A percentile compares a stretch with the other conserved stretches of the same genome.
phyloP scores from a whole-genome alignment of 768 basidiomycete genomes.

The Panellus pusillus region DNA sequence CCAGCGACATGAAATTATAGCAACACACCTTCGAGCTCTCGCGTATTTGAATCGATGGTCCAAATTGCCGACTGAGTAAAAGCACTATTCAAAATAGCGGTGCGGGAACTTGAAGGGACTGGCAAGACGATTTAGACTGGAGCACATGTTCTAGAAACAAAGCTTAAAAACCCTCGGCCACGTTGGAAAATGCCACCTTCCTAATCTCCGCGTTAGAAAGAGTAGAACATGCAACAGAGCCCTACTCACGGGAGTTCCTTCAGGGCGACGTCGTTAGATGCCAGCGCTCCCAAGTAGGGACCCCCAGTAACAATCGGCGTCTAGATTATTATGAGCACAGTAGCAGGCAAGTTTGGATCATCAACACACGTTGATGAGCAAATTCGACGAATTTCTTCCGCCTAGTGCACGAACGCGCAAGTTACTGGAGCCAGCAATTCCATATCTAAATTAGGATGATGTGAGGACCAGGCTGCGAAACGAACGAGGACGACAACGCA shows the following conservation, averaged over 20 bases:
- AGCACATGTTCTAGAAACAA: background rate
- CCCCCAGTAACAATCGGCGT: background rate
- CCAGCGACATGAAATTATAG: background rate
- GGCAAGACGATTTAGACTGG: background rate
- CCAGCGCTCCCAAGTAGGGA: background rate
- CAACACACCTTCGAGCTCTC: conserved; percentile 10
- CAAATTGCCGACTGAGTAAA: conserved; percentile 4
- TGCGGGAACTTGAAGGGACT: background rate
- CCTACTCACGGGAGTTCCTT: conserved; percentile 3
- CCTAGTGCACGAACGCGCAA: background rate
- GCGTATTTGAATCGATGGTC: conserved; percentile 6
- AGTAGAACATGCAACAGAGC: background rate
- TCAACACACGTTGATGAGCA: background rate
- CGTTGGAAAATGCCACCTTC: background rate
- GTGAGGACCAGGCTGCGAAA: background rate
- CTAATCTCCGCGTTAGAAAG: background rate
- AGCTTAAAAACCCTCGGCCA: conserved; percentile 1
- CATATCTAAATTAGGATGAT: background rate
- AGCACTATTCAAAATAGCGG: background rate
- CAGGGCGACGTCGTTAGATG: background rate
- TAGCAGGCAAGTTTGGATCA: background rate
- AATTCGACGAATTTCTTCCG: background rate
- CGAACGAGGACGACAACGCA: background rate
- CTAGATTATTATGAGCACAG: no score
- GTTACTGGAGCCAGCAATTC: background rate